Base-by-base conservation (phyloP, 192 early-diverging fungal species). In the Cladochytrium replicatum region DNA sequence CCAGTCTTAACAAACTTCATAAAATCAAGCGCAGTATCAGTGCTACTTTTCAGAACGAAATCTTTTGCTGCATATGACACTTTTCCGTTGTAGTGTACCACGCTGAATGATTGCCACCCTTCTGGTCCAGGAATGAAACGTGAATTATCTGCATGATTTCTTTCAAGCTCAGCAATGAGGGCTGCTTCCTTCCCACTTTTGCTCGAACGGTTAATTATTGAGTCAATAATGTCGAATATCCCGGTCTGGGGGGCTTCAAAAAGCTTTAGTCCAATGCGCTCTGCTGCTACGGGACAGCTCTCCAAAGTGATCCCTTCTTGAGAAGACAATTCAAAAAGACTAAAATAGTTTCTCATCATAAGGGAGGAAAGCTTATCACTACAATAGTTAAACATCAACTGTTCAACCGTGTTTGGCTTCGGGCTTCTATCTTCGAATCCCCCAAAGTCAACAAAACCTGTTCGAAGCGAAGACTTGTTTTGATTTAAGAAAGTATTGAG, bases 321-420 rank as follows among this genome's bases (percentile, higher is more conserved):
- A 46, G 25, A 6, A 24, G 26, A 5, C 30, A 24, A 24, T 27
- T 9, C 8, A 6, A 8, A 25, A 23, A 46, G 6, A 9, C 31
- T 0, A 23, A 8, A 8, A 13, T 11, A 13, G 31, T 39, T 25
- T 30, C 32, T 30, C 32, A 78, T 65, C 48, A 79, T 60, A 50
- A 88, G 88, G 48, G 80, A 71, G 50, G 90, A 83, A 8, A 93
- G 64, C 43, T 89, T 78, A 65, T 94, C 91, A 64, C 86, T 91
- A 45, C 89, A 82, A 56, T 82, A 90, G 66, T 91, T 91, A 51
- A 68, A 66, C 52, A 75, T 65, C 39, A 85, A 77, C 49, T 85
- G 76, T 56, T 82, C 77, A 65, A 91, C 61, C 57, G 71, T 74
- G 56, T 77, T 85, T 60, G 52, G 46, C 32, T 13, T 46, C 13